Base-by-base conservation (phyloP, 1,284 basidiomycete genomes). In the Cutaneotrichosporon sp. region DNA sequence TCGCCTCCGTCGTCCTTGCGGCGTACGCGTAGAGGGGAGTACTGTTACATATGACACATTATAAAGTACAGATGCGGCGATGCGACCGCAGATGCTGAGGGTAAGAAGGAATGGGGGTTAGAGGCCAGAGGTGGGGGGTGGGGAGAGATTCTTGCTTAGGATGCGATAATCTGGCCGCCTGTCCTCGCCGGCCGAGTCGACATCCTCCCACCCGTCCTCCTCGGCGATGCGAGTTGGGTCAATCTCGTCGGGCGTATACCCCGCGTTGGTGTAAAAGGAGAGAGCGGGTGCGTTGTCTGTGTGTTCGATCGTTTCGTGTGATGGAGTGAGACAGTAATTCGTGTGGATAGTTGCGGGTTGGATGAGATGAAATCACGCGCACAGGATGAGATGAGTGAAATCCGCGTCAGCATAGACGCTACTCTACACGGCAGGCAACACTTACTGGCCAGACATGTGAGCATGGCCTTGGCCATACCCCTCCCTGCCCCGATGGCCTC, bases 361-460 rank as follows among this genome's bases (percentile, higher is more conserved):
- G n/a, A n/a, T 10, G n/a, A 17, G 35, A 38, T 20, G 35, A 11
- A 20, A 38, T n/a, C 35, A 19, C 17, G 17, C n/a, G 35, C 22
- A n/a, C n/a, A 16, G 24, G 4, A 42, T 14, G 24, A 42, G 9
- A 26, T 26, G 39, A 16, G 22, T 6, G 12, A 25, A 11, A 22
- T 14, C 14, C 14, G 24, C 14, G 14, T 9, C 16, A 22, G 10
- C 39, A n/a, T n/a, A n/a, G n/a, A n/a, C n/a, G n/a, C n/a, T n/a
- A n/a, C n/a, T n/a, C n/a, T n/a, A 32, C 19, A 22, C 31, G 29
- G 27, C 33, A 7, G 24, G 16, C 20, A 20, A 11, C 17, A 48
- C 69, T 55, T 54, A 72, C 71, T 50, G 11, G 66, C 68, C 31
- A 75, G 34, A 52, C 70, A 70, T 2, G 73, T 75, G 57, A 75